Base-by-base conservation (phyloP, 257 asterid species). In the Lavandula angustifolia region DNA sequence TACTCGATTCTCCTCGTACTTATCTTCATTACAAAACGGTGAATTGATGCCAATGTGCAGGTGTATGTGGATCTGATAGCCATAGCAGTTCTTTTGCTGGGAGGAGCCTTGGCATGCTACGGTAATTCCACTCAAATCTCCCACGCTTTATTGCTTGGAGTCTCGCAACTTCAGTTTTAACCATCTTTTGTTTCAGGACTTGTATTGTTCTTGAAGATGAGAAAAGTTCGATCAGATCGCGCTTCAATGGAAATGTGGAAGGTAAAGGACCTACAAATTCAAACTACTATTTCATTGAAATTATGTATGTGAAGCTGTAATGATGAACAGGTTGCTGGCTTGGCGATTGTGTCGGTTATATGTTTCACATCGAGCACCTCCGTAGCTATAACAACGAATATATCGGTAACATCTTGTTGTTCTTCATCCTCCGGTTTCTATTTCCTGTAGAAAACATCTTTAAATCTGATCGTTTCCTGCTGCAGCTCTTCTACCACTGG, bases 21-120 rank as follows among this genome's bases (percentile, higher is more conserved):
- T 22, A 18, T 51, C 37, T 5, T 52, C 2, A 9, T 52, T 9
- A 52, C 55, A 17, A 37, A 47, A 37, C 47, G 49, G 5, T 35
- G 8, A 43, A 41, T 54, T 34, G 41, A 46, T 64, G 55, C 44
- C 49, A 27, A 66, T 50, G 73, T 66, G 76, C 96, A 87, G 94
- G 87, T 87, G 51, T 85, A 85, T 47, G 87, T 82, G 58, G 94
- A 83, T 77, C 81, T 85, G 64, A 81, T 81, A 14, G 80, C 94
- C 8, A 3, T 81, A 54, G 75, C 88, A 55, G 79, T 78, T 75
- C 75, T 88, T 62, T 68, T 78, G 58, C 74, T 85, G 33, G 96
- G 94, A 77, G 89, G 81, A 78, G 87, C 87, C 61, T 74, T 88
- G 82, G 96, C 96, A 57, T 80, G 86, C 77, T 85, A 85, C 18